Evolutionary conservation across 768 basidiomycete species (phyloP), one percentile per base, ranked within the genome.

Genomic region (Dictyophora rubrovolvata): DNA sequence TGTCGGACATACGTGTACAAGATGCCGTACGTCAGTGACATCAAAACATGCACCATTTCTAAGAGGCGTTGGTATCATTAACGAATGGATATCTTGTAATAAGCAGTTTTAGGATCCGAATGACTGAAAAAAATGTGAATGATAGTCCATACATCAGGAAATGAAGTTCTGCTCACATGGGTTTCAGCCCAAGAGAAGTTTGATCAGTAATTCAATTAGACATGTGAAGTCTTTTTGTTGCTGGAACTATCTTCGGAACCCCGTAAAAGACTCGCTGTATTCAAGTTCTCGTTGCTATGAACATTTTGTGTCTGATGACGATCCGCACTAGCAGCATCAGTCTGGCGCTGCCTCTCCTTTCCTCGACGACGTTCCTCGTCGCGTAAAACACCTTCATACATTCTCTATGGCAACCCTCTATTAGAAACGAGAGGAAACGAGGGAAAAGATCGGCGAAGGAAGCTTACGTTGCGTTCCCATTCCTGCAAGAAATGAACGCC

Each of bases 301-400:
- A 65, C 70, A 9, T 49, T 63, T 63, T 82, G 79, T 1, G 79
- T 72, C 16, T 69, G 50, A 63, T 82, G 82, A 23, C 85, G 78
- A 66, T 82, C 89, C 63, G 74, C 74, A 61, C 75, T 74, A 0
- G 88, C 89, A 52, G 79, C 70, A 0, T 82, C 86, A 60, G 77
- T 79, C 68, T 86, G 79, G 62, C 85, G 77, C 69, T 83, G 79
- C 52, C 64, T 76, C 79, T 80, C 80, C 72, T 92, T 93, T 66
- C 84, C 80, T 65, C 70, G 75, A 61, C 87, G 75, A 22, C 92
- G 84, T 65, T 84, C 88, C 66, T 97, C 94, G 68, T 96, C 93
- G 54, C 84, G 81, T 50, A 95, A 66, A 1, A 96, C 94, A 22
- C 93, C 93, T 67, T 86, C 77, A 68, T 89, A 95, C 93, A 96